Conservation (phyloP, 352 stramenopile species). For the Phytophthora tubulina region DNA sequence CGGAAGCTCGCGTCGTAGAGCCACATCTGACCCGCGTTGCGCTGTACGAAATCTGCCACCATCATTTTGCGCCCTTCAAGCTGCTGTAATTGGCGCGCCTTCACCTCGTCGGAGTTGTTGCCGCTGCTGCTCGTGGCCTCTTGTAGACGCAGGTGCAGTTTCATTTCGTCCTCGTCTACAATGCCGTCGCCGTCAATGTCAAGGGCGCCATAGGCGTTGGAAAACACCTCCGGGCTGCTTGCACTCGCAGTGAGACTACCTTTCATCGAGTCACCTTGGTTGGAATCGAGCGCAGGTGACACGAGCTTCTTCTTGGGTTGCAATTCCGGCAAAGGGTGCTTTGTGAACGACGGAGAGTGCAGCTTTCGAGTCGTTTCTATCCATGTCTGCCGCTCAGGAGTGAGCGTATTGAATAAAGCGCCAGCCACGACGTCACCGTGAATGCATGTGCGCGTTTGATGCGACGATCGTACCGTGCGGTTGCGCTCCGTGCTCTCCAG, state of each 20-base stretch:
- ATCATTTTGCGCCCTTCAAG: slow-evolving; percentile 64
- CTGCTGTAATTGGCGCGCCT: slow-evolving; percentile 49
- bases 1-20: slow-evolving; percentile 62
- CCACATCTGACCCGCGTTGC: slow-evolving; percentile 68
- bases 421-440: slow-evolving; percentile 17
- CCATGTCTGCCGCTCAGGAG: slow-evolving; percentile 52
- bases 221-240: slow-evolving; percentile 29
- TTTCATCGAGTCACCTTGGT: slow-evolving; percentile 2
- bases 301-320: slow-evolving; percentile 49
- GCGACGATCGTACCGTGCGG: slow-evolving; percentile 66
- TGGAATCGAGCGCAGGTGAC: slow-evolving; percentile 11
- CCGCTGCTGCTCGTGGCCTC: slow-evolving; percentile 38
- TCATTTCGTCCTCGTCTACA: slow-evolving; percentile 72
- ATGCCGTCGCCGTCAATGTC: slow-evolving; percentile 72
- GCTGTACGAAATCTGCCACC: slow-evolving; percentile 65
- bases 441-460: slow-evolving; percentile 54
- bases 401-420: background rate
- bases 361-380: slow-evolving; percentile 71
- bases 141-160: slow-evolving; percentile 58
- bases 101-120: slow-evolving; percentile 11
- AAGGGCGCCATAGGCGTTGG: slow-evolving; percentile 64
- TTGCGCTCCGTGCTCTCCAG: slow-evolving; percentile 71
- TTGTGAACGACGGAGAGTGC: slow-evolving; percentile 50
- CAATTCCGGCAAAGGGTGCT: slow-evolving; percentile 57
- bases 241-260: slow-evolving; percentile 2